Evolutionary conservation across 345 rosid genomes (phyloP), one percentile per base, ranked within the genome.

Genomic region (Bretschneidera sinensis): DNA sequence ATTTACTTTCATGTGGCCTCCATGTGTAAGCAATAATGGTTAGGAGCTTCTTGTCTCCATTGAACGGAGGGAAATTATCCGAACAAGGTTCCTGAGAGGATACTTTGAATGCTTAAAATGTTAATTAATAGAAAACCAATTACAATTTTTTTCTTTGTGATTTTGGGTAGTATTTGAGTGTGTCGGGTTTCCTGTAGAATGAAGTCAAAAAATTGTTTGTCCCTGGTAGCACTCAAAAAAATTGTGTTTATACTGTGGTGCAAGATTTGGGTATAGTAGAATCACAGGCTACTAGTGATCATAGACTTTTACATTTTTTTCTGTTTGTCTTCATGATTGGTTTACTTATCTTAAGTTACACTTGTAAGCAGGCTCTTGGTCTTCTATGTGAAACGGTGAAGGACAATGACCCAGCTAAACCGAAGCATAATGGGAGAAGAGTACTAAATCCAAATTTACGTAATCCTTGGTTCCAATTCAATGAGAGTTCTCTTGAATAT

Each of bases 331-430:
- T n/a, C n/a, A n/a, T n/a, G 4, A 47, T n/a, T 47, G 50, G 3
- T 6, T n/a, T n/a, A 18, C 11, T 48, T 48, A 17, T 14, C 21
- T 4, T 18, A n/a, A 14, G 22, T 47, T 59, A 6, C 48, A 28
- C 45, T 51, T 65, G 51, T 25, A 59, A 54, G 63, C 84, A 89
- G 99, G 96, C 85, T 68, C 92, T 94, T 63, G 82, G 83, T 43
- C 84, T 90, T 73, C 74, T 94, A 63, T 76, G 81, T 74, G 88
- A 82, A 57, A 83, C 85, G 24, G 55, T 83, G 52, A 88, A 78
- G 79, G 83, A 72, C 54, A 79, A 53, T 28, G 79, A 64, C 51
- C 63, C 83, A 48, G 69, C 61, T 43, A 85, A 69, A 45, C 24
- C 61, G 43, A 86, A 81, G 74, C 70, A 53, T 43, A 80, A 72